These are phyloP conservation scores for Auriscalpium orientale DNA, from an alignment of 768 basidiomycete species.

Conservation along the genomic window DNA sequence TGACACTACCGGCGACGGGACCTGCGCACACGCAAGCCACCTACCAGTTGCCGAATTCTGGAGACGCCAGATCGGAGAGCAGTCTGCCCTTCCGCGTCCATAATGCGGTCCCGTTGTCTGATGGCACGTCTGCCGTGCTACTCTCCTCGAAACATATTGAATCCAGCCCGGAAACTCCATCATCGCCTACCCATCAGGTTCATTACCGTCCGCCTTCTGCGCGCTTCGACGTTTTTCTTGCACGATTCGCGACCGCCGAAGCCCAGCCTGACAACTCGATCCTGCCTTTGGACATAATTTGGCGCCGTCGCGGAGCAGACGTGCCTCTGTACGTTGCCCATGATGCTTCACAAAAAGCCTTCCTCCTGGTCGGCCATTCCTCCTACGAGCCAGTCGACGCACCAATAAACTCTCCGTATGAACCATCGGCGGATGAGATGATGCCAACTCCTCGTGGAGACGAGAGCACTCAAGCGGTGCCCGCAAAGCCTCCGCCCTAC, in stretches of 20 bases:
- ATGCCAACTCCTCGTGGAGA: conserved; percentile 58
- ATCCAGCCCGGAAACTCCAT: not conserved
- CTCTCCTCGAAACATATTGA: conserved; percentile 50
- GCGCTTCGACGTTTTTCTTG: conserved; percentile 64
- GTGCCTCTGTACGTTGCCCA: conserved; percentile 58
- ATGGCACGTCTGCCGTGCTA: conserved; percentile 36
- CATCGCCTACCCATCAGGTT: not conserved
- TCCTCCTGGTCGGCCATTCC: conserved; percentile 54
- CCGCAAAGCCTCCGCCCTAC: conserved; percentile 65
- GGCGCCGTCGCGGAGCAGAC: conserved; percentile 62
- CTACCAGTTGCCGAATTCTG: conserved; percentile 35
- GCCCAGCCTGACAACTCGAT: conserved; percentile 25
- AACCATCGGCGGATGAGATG: conserved; percentile 59
- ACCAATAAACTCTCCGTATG: conserved; percentile 31
- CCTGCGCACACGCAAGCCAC: conserved; percentile 41
- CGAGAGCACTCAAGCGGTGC: conserved; percentile 31
- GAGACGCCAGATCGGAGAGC: conserved; percentile 19
- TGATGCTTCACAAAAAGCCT: conserved; percentile 34
- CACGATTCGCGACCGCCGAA: conserved; percentile 39
- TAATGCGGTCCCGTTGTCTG: conserved; percentile 28
- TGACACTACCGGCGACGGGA: conserved; percentile 36
- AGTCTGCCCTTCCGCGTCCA: conserved; percentile 40
- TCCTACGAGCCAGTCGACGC: conserved; percentile 38
- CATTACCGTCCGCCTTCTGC: conserved; percentile 20
- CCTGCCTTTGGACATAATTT: conserved; percentile 44